Conservation (phyloP, 306 rosid genomes). For the Citrullus mucosospermus region DNA sequence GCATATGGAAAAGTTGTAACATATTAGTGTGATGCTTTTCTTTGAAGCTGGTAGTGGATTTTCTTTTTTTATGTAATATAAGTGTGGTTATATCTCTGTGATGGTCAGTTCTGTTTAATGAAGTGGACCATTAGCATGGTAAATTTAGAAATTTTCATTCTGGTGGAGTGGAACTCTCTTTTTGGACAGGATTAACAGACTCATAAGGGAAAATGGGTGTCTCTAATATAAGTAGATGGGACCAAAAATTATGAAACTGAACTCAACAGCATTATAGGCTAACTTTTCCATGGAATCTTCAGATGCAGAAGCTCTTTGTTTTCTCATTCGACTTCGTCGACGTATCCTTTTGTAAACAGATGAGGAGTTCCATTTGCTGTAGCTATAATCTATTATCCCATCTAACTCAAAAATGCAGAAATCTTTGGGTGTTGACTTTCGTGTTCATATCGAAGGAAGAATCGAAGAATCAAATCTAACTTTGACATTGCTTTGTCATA, state of each 20-base stretch:
- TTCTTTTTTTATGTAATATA: not conserved
- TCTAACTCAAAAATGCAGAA: not conserved
- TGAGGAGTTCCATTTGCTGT: not conserved
- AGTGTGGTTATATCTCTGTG: not conserved
- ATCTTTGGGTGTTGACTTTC: not conserved
- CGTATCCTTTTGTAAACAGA: not conserved
- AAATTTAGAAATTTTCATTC: not conserved
- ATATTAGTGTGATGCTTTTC: not conserved
- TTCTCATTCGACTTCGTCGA: not conserved
- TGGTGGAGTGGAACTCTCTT: not conserved
- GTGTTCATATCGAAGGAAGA: not conserved
- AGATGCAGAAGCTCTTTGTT: not conserved
- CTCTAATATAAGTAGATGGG: not conserved
- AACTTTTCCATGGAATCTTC: not conserved
- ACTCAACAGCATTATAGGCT: not conserved
- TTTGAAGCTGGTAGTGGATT: not conserved
- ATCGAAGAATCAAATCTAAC: not conserved
- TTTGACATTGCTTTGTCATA: not conserved
- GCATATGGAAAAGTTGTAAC: not conserved
- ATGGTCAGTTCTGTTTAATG: not conserved
- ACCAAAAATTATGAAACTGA: not conserved
- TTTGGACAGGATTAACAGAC: not conserved
- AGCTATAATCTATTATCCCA: not conserved
- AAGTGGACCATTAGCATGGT: not conserved
- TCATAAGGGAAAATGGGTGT: not conserved